These are phyloP conservation scores for Didymella lethalis DNA, from an alignment of 2,329 filamentous ascomycete species.

Conservation along the genomic window DNA sequence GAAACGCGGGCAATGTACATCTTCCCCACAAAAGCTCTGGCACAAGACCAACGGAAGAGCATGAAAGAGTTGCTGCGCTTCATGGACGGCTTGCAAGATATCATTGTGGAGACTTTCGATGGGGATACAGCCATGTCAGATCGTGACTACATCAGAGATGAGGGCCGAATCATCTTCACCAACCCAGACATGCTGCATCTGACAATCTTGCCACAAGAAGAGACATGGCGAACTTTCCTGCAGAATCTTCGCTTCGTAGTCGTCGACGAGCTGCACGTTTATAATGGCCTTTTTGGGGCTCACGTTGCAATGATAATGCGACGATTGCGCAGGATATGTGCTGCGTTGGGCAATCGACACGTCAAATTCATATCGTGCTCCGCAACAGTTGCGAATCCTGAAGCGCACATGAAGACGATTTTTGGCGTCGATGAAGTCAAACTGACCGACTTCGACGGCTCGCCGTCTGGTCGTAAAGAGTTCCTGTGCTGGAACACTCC, in stretches of 20 bases:
- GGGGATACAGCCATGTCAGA: slow-evolving; percentile 88
- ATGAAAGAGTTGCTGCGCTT: slow-evolving; percentile 84
- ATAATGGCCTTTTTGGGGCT: slow-evolving; percentile 92
- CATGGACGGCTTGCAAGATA: slow-evolving; percentile 77
- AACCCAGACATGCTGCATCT: slow-evolving; percentile 98
- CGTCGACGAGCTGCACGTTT: slow-evolving; percentile 85
- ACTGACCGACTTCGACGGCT: slow-evolving; percentile 89
- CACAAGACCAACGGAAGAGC: slow-evolving; percentile 91
- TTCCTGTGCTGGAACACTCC: slow-evolving; percentile 99
- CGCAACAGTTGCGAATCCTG: slow-evolving; percentile 91
- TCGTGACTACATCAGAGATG: slow-evolving; percentile 81
- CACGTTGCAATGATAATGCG: slow-evolving; percentile 97
- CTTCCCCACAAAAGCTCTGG: slow-evolving; percentile 95
- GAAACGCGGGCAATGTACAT: slow-evolving; percentile 93
- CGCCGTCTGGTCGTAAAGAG: slow-evolving; percentile 89
- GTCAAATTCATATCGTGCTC: slow-evolving; percentile 96
- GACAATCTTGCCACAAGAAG: slow-evolving; percentile 90
- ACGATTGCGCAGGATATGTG: slow-evolving; percentile 83
- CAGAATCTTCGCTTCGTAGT: slow-evolving; percentile 91
- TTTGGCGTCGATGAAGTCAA: slow-evolving; percentile 85
- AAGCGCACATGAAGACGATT: slow-evolving; percentile 91
- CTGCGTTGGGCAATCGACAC: slow-evolving; percentile 83
- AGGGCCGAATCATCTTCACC: slow-evolving; percentile 92
- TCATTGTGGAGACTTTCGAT: slow-evolving; percentile 91
- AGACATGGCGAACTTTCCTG: slow-evolving; percentile 86